Evolutionary conservation across 1,139 yeast species (phyloP).

Genomic region (Blastobotrys malaysiensis): DNA sequence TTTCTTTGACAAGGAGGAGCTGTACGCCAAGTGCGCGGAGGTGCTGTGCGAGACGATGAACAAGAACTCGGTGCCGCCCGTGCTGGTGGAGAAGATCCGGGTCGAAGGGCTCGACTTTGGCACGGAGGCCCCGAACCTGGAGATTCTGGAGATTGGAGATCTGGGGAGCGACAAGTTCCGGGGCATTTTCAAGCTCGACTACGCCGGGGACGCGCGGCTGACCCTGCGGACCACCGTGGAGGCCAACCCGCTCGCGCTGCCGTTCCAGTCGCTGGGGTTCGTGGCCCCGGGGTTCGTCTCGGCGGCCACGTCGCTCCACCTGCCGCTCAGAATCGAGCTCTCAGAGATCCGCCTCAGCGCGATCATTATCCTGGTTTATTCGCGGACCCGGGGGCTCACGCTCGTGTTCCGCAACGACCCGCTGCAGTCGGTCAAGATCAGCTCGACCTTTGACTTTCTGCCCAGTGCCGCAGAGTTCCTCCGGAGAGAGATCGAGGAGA

Average conservation of each 20-base stretch:
- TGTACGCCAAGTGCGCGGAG: constrained; percentile 60
- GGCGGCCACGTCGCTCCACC: constrained; percentile 52
- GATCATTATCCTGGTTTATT: constrained; percentile 64
- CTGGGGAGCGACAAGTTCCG: constrained; percentile 62
- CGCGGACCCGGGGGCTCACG: constrained; percentile 64
- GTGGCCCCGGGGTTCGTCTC: constrained; percentile 48
- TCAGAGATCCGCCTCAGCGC: constrained; percentile 61
- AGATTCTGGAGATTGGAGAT: constrained; percentile 71
- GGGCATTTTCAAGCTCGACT: constrained; percentile 67
- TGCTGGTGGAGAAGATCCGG: constrained; percentile 63
- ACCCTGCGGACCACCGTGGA: constrained; percentile 67
- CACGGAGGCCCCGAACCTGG: constrained; percentile 60
- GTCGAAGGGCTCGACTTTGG: constrained; percentile 74
- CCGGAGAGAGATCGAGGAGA: constrained; percentile 62
- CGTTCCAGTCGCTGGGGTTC: constrained; percentile 40
- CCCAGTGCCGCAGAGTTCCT: constrained; percentile 67
- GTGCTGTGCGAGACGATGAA: constrained; percentile 69
- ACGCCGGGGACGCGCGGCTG: constrained; percentile 64
- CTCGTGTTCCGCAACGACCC: constrained; percentile 74
- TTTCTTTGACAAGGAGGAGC: constrained; percentile 57
- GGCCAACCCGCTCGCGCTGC: constrained; percentile 52
- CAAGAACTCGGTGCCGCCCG: constrained; percentile 63
- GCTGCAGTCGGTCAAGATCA: constrained; percentile 63
- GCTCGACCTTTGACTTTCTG: constrained; percentile 69
- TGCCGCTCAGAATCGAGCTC: constrained; percentile 60